phyloP scores from a whole-genome alignment of 1,284 basidiomycete genomes.

The Rhizopogon hawkerae region DNA sequence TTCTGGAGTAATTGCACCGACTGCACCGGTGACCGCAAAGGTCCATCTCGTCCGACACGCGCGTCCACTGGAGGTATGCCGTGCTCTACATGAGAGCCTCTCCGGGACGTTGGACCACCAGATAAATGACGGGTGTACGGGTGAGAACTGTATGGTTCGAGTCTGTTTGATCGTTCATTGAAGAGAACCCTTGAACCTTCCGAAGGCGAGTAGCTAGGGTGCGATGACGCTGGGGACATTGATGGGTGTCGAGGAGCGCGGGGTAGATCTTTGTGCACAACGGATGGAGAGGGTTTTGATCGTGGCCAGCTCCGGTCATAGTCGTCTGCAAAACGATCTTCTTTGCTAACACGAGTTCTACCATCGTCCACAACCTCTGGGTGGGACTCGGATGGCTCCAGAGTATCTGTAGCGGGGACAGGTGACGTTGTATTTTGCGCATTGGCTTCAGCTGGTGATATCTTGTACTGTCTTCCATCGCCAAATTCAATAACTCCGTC shows the following conservation, averaged over 20 bases:
- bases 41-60: slow-evolving; percentile 37
- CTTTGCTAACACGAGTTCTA: slow-evolving; percentile 49
- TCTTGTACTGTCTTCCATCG: slow-evolving; percentile 82
- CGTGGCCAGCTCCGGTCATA: slow-evolving; percentile 91
- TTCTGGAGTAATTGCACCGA: slow-evolving; percentile 47
- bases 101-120: slow-evolving; percentile 32
- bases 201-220: slow-evolving; percentile 40
- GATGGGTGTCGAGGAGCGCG: slow-evolving; percentile 26
- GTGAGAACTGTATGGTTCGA: slow-evolving; percentile 62
- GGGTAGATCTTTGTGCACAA: slow-evolving; percentile 35
- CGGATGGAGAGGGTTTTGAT: slow-evolving; percentile 37
- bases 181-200: slow-evolving; percentile 68
- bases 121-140: slow-evolving; percentile 24
- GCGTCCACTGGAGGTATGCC: slow-evolving; percentile 34
- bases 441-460: slow-evolving; percentile 41
- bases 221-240: slow-evolving; percentile 31
- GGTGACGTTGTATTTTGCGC: slow-evolving; percentile 20
- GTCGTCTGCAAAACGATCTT: slow-evolving; percentile 79
- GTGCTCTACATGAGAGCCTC: slow-evolving; percentile 38
- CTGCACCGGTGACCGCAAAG: slow-evolving; percentile 33
- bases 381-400: slow-evolving; percentile 13
- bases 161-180: slow-evolving; percentile 79
- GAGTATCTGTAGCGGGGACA: slow-evolving; percentile 9
- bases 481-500: slow-evolving; percentile 88
- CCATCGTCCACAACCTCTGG: slow-evolving; percentile 9